These are phyloP conservation scores for Cucurbita maxima DNA, from an alignment of 306 rosid genomes.

Conservation along the genomic window DNA sequence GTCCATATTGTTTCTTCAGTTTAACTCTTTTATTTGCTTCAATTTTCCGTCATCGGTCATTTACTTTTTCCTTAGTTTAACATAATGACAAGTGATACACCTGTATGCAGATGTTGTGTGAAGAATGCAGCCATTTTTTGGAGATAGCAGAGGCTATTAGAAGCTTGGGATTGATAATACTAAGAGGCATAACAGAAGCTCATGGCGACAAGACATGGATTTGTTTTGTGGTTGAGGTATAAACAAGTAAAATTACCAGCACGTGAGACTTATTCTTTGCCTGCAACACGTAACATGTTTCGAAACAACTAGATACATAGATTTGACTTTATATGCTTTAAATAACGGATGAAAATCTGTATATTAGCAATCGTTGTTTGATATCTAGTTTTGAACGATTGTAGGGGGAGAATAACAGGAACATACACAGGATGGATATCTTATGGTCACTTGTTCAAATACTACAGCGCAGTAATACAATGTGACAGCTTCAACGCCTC, in stretches of 20 bases:
- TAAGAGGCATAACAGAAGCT: slow-evolving; percentile 72
- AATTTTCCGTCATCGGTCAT: not conserved
- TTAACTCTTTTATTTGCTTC: not conserved
- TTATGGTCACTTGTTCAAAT: slow-evolving; percentile 90
- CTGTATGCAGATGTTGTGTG: slow-evolving; percentile 65
- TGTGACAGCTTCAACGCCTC: slow-evolving; percentile 15
- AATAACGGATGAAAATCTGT: not conserved
- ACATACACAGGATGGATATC: slow-evolving; percentile 77
- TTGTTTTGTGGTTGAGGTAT: slow-evolving; percentile 90
- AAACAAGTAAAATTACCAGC: slow-evolving; percentile 5
- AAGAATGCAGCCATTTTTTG: slow-evolving; percentile 90
- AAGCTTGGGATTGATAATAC: slow-evolving; percentile 61
- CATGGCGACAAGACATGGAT: slow-evolving; percentile 74
- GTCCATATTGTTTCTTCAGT: not conserved
- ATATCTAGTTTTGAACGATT: slow-evolving; percentile 8
- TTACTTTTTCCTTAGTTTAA: not conserved
- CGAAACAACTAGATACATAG: not conserved
- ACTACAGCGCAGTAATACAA: slow-evolving; percentile 56
- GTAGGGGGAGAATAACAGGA: slow-evolving; percentile 78
- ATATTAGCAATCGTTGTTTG: not conserved
- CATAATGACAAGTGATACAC: not conserved
- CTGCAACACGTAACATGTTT: not conserved
- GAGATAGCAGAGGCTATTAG: slow-evolving; percentile 91
- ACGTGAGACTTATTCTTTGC: not conserved
- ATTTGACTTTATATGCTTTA: not conserved